Evolutionary conservation across 2,329 filamentous ascomycete species (phyloP), one percentile per base, ranked within the genome.

Genomic region (Botrytis sinoallii): DNA sequence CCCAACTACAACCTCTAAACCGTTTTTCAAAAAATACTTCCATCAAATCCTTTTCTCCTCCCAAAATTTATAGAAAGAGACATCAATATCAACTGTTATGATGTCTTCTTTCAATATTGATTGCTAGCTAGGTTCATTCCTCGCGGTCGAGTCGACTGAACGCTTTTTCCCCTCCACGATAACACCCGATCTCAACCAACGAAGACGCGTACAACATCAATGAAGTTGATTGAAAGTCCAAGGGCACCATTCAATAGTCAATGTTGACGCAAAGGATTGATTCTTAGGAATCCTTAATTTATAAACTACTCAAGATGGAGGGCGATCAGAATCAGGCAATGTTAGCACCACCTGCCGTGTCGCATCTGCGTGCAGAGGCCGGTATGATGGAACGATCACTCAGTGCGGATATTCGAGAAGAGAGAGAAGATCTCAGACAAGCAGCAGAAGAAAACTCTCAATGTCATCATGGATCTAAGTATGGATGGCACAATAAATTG

Each of bases 371-470:
- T 61, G 78, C 77, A 73, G 77, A 80, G 61, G 77, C 77, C 74
- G 78, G 75, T 74, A 72, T 75, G 65, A 91, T 91, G 89, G 87
- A 89, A 81, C 85, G 90, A 74, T 87, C 93, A 20, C 85, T 96
- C 77, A 98, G 93, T 83, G 90, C 94, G 83, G 91, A 97, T 82
- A 98, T 98, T 79, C 91, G 93, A 78, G 94, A 97, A 81, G 94
- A 98, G 85, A 90, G 95, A 76, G 93, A 97, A 81, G 95, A 98
- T 82, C 88, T 99, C 78, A 94, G 95, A 81, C 93, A 97, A 85
- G 96, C 95, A 59, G 96, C 95, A 69, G 95, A 98, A 84, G 94
- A 98, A 98, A 85, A 98, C 95, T 35, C 87, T 97, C 81, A 99
- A 98, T 83, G 93, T 97, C 76, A 97, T 99, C 82, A 88, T 99